Base-by-base conservation (phyloP, 1,284 basidiomycete species). In the Cryptococcus sp. region DNA sequence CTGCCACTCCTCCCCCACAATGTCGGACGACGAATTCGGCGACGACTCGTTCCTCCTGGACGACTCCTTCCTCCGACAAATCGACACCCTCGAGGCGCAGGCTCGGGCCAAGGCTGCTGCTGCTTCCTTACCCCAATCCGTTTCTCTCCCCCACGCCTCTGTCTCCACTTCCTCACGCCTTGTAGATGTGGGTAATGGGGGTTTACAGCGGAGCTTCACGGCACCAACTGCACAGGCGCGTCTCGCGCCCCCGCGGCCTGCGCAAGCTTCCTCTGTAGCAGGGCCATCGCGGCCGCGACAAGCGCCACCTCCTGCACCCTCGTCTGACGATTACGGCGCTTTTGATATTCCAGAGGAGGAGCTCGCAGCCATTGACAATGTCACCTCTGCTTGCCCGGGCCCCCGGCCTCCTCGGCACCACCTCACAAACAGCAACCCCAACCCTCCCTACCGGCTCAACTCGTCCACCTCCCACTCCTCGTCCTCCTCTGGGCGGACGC, bases 21-120 rank as follows among this genome's bases (percentile, higher is more conserved):
- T 73, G 70, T 71, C 70, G 37, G 71, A 72, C 61, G 62, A 67
- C 53, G 66, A 68, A 36, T 68, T 69, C 48, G 67, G 64, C 52
- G 67, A 70, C 48, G 68, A 69, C 56, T 53, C 60, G 23, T 69
- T 75, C 55, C 53, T 59, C n/a, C 57, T 71, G 48, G 72, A 77
- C 59, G 74, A 70, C 40, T 69, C 68, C 0, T 72, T 73, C 60
- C 57, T 76, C 24, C 56, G 53, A 1, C 61, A 72, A 51, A 64
- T 77, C 28, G 75, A 77, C 48, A 58, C 56, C 23, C 67, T 76
- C 21, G 60, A 61, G 7, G 65, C 68, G 1, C 54, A 59, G 36
- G 69, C 65, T n/a, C n/a, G 18, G 13, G 8, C 39, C 4, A 15
- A 3, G 15, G 20, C 6, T 16, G 11, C 23, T 16, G 11, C 23